Conservation (phyloP, 2,329 filamentous ascomycete genomes). For the Septoria linicola region DNA sequence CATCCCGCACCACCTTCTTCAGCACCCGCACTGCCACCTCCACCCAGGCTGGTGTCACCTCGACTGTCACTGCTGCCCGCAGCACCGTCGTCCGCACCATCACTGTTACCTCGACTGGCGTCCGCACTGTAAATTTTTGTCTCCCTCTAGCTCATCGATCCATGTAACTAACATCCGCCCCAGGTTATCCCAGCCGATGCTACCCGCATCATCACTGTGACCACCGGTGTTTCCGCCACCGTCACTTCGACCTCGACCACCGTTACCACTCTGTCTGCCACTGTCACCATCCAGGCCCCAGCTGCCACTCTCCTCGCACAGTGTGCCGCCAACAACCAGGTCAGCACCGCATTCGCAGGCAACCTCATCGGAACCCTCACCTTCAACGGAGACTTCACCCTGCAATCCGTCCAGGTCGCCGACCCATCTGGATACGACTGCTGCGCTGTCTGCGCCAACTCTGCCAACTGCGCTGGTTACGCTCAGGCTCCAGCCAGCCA, state of each 20-base stretch:
- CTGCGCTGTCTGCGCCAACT: constrained; percentile 1
- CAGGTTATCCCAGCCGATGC: constrained; percentile 10
- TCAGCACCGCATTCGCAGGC: constrained; percentile 8
- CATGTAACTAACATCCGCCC: not conserved
- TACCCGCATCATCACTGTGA: constrained; percentile 5
- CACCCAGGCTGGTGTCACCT: not conserved
- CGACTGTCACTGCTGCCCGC: not conserved
- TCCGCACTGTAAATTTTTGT: not conserved
- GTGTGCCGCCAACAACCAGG: constrained; percentile 41
- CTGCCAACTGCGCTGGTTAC: constrained; percentile 12
- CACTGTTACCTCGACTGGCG: not conserved
- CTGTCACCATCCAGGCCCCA: constrained; percentile 11
- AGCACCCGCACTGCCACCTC: constrained; percentile 1
- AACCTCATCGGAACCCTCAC: constrained; percentile 17
- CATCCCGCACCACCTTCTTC: constrained; percentile 14
- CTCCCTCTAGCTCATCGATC: not conserved
- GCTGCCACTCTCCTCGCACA: constrained; percentile 11
- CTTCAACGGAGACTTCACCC: constrained; percentile 7
- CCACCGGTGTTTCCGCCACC: constrained; percentile 1
- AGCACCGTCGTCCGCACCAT: constrained; percentile 1
- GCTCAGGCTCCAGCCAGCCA: constrained; percentile 1
- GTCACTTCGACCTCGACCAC: constrained; percentile 9
- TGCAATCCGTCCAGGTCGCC: constrained; percentile 8
- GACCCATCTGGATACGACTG: constrained; percentile 8
- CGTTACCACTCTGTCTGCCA: constrained; percentile 5